Conservation (phyloP, 805 yeast species). For the Sugiyamaella valdiviana region DNA sequence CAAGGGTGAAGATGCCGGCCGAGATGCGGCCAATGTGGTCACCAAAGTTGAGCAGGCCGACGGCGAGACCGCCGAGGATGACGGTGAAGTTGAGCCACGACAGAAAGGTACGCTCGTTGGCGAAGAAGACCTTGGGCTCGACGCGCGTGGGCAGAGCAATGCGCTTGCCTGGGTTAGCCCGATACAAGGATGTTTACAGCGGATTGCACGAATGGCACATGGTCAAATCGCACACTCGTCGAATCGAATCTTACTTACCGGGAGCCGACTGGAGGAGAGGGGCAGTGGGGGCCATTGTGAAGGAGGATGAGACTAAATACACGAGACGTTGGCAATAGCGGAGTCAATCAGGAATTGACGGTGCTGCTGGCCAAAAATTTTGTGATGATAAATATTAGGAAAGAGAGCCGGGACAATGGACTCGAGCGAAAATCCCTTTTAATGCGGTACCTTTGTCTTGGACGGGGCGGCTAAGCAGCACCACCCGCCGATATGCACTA, state of each 20-base stretch:
- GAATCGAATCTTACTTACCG: constrained; percentile 37
- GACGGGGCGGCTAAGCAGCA: background rate
- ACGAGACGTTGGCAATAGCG: background rate
- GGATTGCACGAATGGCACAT: too few species aligned
- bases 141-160: constrained; percentile 97
- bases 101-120: constrained; percentile 95
- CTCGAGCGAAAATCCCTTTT: background rate
- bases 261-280: constrained; percentile 70
- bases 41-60: constrained; percentile 93
- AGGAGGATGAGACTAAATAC: background rate
- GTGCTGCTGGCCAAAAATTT: background rate
- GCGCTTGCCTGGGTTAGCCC: constrained; percentile 56
- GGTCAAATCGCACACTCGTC: background rate
- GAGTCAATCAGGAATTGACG: too few species aligned
- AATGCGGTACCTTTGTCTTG: background rate
- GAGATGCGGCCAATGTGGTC: constrained; percentile 87
- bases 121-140: constrained; percentile 98
- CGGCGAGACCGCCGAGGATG: constrained; percentile 91
- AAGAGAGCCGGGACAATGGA: background rate
- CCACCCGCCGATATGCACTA: background rate
- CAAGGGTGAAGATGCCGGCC: constrained; percentile 89
- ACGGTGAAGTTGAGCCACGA: constrained; percentile 99
- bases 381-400: background rate
- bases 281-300: constrained; percentile 43
- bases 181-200: too few species aligned